phyloP scores from a whole-genome alignment of 805 yeast genomes.

The Cyberlindnera xylosilytica region DNA sequence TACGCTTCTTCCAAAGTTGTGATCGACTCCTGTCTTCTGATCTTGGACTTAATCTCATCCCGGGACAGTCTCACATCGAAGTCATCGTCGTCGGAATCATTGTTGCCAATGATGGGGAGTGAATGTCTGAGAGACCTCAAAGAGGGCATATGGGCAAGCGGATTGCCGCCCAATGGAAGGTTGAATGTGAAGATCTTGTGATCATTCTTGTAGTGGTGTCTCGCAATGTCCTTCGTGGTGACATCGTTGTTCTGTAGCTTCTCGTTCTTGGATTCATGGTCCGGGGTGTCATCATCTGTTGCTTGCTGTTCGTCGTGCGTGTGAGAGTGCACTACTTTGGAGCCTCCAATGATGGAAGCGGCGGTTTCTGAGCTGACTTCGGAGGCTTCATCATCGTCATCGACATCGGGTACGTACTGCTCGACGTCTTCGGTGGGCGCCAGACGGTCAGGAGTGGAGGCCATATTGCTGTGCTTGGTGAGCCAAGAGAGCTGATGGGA shows the following conservation, averaged over 20 bases:
- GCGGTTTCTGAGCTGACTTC: constrained; percentile 7
- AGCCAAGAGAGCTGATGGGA: neutral
- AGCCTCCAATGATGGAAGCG: constrained; percentile 1
- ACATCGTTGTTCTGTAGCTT: constrained; percentile 12
- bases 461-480: neutral
- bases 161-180: constrained; percentile 37
- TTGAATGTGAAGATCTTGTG: constrained; percentile 36
- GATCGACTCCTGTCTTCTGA: constrained; percentile 52
- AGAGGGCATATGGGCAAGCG: constrained; percentile 25
- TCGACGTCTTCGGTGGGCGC: neutral
- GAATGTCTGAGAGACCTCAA: constrained; percentile 17
- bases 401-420: constrained; percentile 3
- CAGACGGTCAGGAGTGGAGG: neutral
- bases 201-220: constrained; percentile 18
- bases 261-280: constrained; percentile 3
- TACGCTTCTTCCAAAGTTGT: constrained; percentile 62
- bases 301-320: neutral
- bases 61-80: constrained; percentile 10
- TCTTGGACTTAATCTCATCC: constrained; percentile 29
- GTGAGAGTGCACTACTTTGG: neutral
- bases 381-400: constrained; percentile 3
- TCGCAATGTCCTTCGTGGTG: constrained; percentile 18
- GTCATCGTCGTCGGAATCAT: constrained; percentile 14
- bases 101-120: constrained; percentile 21
- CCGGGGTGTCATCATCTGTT: neutral